These are phyloP conservation scores for Pecoramyces ruminantium DNA, from an alignment of 192 early-diverging fungal species.

Conservation along the genomic window DNA sequence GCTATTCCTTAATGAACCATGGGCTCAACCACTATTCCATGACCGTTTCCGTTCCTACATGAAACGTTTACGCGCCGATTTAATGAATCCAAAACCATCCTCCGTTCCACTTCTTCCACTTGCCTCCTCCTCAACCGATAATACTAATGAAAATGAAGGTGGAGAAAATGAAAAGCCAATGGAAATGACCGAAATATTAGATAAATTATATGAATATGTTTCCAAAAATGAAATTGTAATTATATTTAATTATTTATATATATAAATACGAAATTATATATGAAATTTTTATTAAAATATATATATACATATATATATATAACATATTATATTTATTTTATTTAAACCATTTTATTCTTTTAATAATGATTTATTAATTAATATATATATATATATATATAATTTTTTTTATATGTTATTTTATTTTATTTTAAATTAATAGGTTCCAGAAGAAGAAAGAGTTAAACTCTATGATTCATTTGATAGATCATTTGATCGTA, in stretches of 20 bases:
- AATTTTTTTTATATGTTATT: no score
- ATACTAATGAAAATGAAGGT: neutral
- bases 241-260: neutral
- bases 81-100: slow-evolving; percentile 1
- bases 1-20: slow-evolving; percentile 23
- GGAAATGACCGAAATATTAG: slow-evolving; percentile 10
- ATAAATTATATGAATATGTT: slow-evolving; percentile 9
- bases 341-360: neutral
- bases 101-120: neutral
- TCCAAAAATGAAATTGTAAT: slow-evolving; percentile 5
- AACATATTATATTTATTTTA: no score
- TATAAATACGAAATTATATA: no score
- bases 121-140: neutral
- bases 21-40: slow-evolving; percentile 31
- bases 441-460: slow-evolving; percentile 17
- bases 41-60: slow-evolving; percentile 24
- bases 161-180: neutral
- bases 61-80: slow-evolving; percentile 5
- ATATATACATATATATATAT: no score
- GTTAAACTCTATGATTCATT: slow-evolving; percentile 22
- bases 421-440: no score
- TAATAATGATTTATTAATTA: no score
- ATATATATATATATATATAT: no score
- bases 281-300: no score
- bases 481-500: slow-evolving; percentile 13